Evolutionary conservation across 805 yeast genomes (phyloP).

Genomic region (Candida yuanshanica): DNA sequence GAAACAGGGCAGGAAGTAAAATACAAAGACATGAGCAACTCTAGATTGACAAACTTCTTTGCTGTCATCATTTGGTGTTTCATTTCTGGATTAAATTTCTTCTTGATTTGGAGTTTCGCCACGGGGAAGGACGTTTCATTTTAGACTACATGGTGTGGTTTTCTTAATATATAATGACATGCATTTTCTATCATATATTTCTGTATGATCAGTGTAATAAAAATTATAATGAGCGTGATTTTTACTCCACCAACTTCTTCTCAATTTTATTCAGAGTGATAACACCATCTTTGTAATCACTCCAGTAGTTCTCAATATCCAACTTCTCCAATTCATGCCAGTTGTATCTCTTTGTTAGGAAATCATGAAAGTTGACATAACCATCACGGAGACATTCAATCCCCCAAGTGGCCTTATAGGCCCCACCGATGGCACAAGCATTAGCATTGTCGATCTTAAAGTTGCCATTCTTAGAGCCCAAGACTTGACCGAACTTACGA

Average conservation of each 20-base stretch:
- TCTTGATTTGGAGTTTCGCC: conserved; percentile 43
- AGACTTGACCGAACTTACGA: conserved; percentile 58
- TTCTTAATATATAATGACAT: too few species aligned
- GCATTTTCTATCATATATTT: too few species aligned
- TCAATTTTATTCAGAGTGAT: conserved; percentile 27
- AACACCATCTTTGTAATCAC: conserved; percentile 25
- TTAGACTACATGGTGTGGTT: too few species aligned
- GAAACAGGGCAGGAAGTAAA: conserved; percentile 1
- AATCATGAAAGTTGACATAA: conserved; percentile 32
- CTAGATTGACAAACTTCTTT: conserved; percentile 39
- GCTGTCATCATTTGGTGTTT: conserved; percentile 44
- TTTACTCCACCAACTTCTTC: conserved; percentile 9
- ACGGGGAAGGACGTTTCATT: conserved; percentile 30
- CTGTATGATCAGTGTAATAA: too few species aligned
- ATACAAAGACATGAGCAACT: conserved; percentile 33
- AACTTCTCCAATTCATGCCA: conserved; percentile 34
- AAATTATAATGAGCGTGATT: too few species aligned
- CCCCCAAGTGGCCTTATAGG: conserved; percentile 80
- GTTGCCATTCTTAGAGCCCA: conserved; percentile 58
- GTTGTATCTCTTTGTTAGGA: conserved; percentile 42
- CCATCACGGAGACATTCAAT: conserved; percentile 16
- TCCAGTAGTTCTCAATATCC: conserved; percentile 25
- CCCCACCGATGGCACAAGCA: conserved; percentile 92
- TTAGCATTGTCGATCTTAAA: conserved; percentile 72
- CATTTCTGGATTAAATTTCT: conserved; percentile 62